Base-by-base conservation (phyloP, 2,329 filamentous ascomycete genomes). In the Sporothrix schenckii region DNA sequence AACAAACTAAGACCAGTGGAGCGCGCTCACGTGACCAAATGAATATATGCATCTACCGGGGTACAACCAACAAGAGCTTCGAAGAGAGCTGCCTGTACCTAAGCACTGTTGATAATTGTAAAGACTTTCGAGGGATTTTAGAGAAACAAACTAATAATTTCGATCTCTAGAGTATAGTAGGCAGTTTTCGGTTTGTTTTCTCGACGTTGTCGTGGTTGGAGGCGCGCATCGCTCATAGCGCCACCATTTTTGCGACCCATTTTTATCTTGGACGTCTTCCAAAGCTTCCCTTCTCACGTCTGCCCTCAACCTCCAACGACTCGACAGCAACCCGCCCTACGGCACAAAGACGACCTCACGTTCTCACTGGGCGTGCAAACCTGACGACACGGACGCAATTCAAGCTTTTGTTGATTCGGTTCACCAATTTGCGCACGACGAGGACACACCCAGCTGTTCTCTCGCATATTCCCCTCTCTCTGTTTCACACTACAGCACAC, bases 241-340 rank as follows among this genome's bases (percentile, higher is more conserved):
- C 58, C 58, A n/a, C 61, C 61, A 65, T 65, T 65, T 65, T 65
- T 65, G 44, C 16, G 61, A 50, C 61, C 61, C 61, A 65, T 21
- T 65, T 65, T 65, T 50, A 65, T 49, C 61, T 65, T 50, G 61
- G 27, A 30, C 24, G 24, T 34, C 61, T 10, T 13, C 41, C 44
- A 50, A 65, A 65, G 61, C 61, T 50, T 65, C 44, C 44, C 44
- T 24, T 24, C 34, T 21, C 16, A 47, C 39, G 39, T 21, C 16
- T 11, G 39, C 58, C 58, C 27, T 16, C 58, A 44, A 24, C 39
- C 39, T 47, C 21, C 58, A 63, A 27, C 39, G 21, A 27, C 39
- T 7, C 56, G 24, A 27, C 21, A 27, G 13, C 58, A 11, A 19
- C 13, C 21, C 13, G 44, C 39, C 16, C 54, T 10, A 65, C 21